A percentile compares a stretch with the other conserved stretches of the same genome.
Conservation (phyloP, 768 basidiomycete genomes). For the Termitomyces sp. region DNA sequence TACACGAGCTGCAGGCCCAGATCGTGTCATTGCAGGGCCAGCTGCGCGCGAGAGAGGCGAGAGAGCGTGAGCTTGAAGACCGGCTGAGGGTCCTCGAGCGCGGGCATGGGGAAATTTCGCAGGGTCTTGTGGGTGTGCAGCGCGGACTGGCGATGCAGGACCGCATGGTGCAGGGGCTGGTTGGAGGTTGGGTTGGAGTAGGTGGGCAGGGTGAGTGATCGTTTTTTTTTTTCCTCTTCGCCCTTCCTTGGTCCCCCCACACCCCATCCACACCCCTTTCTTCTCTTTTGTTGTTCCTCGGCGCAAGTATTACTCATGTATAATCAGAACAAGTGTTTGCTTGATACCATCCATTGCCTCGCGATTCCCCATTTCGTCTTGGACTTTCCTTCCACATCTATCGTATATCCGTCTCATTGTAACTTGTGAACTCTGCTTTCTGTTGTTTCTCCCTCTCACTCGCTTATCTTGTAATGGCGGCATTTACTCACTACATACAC, state of each 20-base stretch:
- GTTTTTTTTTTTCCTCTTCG: slow-evolving; percentile 3
- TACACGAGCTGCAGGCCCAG: slow-evolving; percentile 12
- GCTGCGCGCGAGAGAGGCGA: slow-evolving; percentile 25
- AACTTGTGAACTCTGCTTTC: not conserved
- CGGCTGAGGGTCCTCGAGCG: slow-evolving; percentile 32
- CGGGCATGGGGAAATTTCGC: slow-evolving; percentile 33
- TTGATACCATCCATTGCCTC: not conserved
- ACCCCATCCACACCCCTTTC: no score
- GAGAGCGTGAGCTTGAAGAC: slow-evolving; percentile 30
- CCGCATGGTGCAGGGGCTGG: slow-evolving; percentile 74
- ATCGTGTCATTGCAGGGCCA: slow-evolving; percentile 27
- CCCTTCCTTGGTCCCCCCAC: not conserved
- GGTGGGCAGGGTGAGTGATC: slow-evolving; percentile 37
- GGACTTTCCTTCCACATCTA: not conserved
- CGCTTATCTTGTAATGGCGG: not conserved
- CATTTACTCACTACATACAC: not conserved
- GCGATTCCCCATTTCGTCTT: not conserved
- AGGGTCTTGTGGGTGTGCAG: slow-evolving; percentile 35
- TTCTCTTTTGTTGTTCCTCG: not conserved
- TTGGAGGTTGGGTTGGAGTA: slow-evolving; percentile 38
- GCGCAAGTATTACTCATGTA: not conserved
- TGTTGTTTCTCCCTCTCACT: not conserved
- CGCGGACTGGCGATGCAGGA: slow-evolving; percentile 80
- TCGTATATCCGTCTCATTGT: not conserved
- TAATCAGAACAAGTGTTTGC: not conserved